Conservation (phyloP, 306 rosid genomes). For the Alnus rubra region DNA sequence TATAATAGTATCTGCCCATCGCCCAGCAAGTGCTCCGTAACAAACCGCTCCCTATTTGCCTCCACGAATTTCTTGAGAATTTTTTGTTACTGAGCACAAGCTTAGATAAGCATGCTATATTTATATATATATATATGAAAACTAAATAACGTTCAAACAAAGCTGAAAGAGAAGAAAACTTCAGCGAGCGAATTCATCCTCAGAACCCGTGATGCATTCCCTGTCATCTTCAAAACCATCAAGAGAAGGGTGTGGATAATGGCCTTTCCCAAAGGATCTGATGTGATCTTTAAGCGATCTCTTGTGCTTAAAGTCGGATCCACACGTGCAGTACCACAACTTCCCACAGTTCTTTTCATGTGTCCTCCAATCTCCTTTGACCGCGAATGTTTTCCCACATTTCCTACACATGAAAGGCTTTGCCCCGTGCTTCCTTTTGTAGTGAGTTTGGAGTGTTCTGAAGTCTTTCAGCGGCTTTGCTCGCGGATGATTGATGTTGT, state of each 20-base stretch:
- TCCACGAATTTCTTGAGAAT: slow-evolving; percentile 47
- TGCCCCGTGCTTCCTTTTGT: slow-evolving; percentile 89
- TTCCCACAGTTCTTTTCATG: slow-evolving; percentile 97
- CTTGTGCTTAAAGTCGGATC: slow-evolving; percentile 95
- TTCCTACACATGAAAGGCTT: slow-evolving; percentile 83
- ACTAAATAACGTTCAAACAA: background rate
- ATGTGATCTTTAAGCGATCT: slow-evolving; percentile 90
- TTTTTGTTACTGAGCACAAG: slow-evolving; percentile 87
- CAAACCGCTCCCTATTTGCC: slow-evolving; percentile 63
- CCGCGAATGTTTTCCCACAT: slow-evolving; percentile 85
- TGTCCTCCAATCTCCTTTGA: slow-evolving; percentile 97
- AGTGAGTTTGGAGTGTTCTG: slow-evolving; percentile 93
- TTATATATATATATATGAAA: too few species aligned
- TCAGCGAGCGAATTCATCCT: slow-evolving; percentile 44
- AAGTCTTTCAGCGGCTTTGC: slow-evolving; percentile 95
- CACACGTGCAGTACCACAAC: slow-evolving; percentile 92
- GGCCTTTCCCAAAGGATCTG: slow-evolving; percentile 81
- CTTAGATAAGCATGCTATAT: slow-evolving; percentile 21
- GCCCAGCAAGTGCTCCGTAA: slow-evolving; percentile 62
- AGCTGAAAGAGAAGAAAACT: background rate
- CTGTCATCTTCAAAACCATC: slow-evolving; percentile 63
- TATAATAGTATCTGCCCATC: slow-evolving; percentile 17
- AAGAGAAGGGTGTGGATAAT: slow-evolving; percentile 49
- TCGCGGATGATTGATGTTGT: slow-evolving; percentile 90
- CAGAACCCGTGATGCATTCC: slow-evolving; percentile 65